A percentile compares a stretch with the other conserved stretches of the same genome.
Conservation (phyloP, 2,329 filamentous ascomycete species). For the Aureobasidium zeae region DNA sequence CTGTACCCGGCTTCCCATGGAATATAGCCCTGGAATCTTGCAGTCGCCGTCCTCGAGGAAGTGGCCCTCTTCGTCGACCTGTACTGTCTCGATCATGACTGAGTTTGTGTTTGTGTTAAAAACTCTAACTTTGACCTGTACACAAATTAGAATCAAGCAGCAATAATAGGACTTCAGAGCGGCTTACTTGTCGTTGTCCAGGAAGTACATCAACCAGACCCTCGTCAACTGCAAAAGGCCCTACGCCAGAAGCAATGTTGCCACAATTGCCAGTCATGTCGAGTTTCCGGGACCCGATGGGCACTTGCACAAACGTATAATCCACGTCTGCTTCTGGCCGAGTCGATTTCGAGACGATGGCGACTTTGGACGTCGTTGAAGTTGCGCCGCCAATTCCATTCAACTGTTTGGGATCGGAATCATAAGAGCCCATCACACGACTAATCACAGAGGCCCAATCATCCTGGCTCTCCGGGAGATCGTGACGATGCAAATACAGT, state of each 20-base stretch:
- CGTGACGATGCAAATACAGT: constrained; percentile 31
- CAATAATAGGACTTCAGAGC: not conserved
- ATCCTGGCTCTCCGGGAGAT: constrained; percentile 24
- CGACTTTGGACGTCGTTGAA: constrained; percentile 22
- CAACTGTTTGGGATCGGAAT: constrained; percentile 22
- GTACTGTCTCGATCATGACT: constrained; percentile 21
- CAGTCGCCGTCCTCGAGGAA: constrained; percentile 23
- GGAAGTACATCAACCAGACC: constrained; percentile 18
- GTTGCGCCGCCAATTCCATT: constrained; percentile 23
- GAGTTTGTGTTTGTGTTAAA: constrained; percentile 23
- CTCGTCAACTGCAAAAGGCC: constrained; percentile 22
- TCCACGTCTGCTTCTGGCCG: constrained; percentile 20
- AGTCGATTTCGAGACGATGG: constrained; percentile 19
- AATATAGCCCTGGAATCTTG: constrained; percentile 17
- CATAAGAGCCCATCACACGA: constrained; percentile 28
- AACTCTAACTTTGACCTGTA: constrained; percentile 20
- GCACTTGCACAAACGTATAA: constrained; percentile 22
- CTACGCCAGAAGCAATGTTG: constrained; percentile 22
- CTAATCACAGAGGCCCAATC: constrained; percentile 27
- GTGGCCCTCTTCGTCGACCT: constrained; percentile 20
- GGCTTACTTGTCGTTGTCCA: constrained; percentile 16
- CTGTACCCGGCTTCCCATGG: constrained; percentile 18
- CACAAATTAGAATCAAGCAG: not conserved
- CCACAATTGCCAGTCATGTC: constrained; percentile 23
- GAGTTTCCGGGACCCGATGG: constrained; percentile 19